Percentiles rank a stretch among this genome's conserved stretches.
phyloP scores from a whole-genome alignment of 2,329 filamentous ascomycete genomes.

The Talaromyces sp. region DNA sequence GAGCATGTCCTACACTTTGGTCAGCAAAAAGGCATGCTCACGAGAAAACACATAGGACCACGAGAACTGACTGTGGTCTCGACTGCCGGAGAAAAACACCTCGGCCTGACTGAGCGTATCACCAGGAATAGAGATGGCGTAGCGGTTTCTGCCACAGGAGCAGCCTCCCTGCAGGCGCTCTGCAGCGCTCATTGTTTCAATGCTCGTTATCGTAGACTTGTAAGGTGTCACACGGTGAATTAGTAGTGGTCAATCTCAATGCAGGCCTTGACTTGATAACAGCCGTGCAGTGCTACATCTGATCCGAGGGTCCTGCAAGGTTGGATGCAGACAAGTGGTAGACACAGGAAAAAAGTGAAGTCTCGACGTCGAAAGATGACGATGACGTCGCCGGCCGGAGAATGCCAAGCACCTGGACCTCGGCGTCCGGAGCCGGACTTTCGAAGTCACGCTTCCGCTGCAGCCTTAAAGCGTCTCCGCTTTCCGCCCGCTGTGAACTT shows the following conservation, averaged over 20 bases:
- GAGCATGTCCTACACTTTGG: constrained; percentile 49
- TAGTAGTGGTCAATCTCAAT: not conserved
- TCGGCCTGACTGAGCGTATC: constrained; percentile 52
- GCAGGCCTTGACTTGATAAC: not conserved
- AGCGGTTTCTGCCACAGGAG: constrained; percentile 79
- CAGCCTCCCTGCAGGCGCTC: constrained; percentile 67
- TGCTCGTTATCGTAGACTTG: not conserved
- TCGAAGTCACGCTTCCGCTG: not conserved
- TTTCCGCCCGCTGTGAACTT: not conserved
- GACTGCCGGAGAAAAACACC: constrained; percentile 69
- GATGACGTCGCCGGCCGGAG: not conserved
- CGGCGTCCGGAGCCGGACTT: not conserved
- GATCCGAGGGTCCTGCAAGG: not conserved
- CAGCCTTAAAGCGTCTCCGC: not conserved
- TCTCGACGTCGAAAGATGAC: not conserved
- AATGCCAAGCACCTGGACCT: not conserved
- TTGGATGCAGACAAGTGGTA: not conserved
- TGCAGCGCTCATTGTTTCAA: constrained; percentile 15
- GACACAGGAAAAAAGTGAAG: not conserved
- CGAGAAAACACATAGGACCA: not conserved
- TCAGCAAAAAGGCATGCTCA: not conserved
- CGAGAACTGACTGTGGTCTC: constrained; percentile 59
- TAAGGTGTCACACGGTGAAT: not conserved
- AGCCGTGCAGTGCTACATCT: not conserved
- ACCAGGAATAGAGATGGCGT: constrained; percentile 65